phyloP scores from a whole-genome alignment of 352 stramenopile genomes.

The Elongisporangium senticosum region DNA sequence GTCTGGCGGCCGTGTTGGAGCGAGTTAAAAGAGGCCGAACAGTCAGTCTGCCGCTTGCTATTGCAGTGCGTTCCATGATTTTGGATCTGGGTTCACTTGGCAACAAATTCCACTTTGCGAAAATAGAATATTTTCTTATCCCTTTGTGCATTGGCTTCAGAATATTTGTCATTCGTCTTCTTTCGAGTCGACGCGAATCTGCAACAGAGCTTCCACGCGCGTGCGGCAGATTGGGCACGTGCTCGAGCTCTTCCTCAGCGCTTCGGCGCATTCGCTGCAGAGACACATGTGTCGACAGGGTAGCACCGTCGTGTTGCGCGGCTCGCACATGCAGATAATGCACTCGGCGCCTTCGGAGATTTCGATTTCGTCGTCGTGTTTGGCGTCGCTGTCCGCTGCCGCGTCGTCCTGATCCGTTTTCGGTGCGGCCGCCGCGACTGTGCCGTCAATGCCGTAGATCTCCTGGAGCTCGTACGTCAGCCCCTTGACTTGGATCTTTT shows the following conservation, averaged over 20 bases:
- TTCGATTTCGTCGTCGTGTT: conserved; percentile 36
- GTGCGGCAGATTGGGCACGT: conserved; percentile 82
- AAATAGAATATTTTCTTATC: conserved; percentile 2
- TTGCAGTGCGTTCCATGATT: no score
- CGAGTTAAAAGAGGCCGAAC: background rate
- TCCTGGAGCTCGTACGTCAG: conserved; percentile 85
- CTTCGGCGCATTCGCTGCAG: conserved; percentile 73
- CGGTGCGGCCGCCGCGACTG: conserved; percentile 40
- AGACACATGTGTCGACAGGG: conserved; percentile 87
- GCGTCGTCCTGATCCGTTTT: conserved; percentile 16
- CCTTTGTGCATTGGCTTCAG: conserved; percentile 1
- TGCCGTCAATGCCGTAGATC: conserved; percentile 83
- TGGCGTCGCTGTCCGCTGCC: conserved; percentile 1
- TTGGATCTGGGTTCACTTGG: no score
- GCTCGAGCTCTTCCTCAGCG: conserved; percentile 58
- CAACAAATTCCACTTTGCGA: background rate
- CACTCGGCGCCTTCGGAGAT: conserved; percentile 79
- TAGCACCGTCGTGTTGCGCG: conserved; percentile 76
- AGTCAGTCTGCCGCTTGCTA: background rate
- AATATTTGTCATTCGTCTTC: conserved; percentile 12
- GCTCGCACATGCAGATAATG: conserved; percentile 83
- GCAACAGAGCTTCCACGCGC: conserved; percentile 65
- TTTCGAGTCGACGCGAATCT: conserved; percentile 65
- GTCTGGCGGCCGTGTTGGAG: background rate
- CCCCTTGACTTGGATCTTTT: conserved; percentile 74